Conservation (phyloP, 2,329 filamentous ascomycete species). For the Ophiostoma sp. region DNA sequence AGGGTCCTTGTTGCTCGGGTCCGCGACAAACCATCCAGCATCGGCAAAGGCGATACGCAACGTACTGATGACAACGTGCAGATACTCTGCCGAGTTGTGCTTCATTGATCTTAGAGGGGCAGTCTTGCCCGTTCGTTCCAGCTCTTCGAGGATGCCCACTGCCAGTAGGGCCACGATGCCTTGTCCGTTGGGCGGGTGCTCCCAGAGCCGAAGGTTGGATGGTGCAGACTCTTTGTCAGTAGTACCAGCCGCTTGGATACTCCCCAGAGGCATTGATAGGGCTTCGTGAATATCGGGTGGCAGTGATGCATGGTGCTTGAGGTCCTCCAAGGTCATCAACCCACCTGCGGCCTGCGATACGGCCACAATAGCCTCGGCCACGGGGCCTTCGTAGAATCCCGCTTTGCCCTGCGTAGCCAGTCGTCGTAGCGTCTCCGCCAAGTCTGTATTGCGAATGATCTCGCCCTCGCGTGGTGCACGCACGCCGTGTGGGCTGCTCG, state of each 20-base stretch:
- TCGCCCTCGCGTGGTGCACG: constrained; percentile 77
- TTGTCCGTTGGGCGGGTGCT: constrained; percentile 93
- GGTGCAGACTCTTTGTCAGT: constrained; percentile 65
- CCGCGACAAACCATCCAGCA: constrained; percentile 82
- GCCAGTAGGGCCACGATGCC: constrained; percentile 93
- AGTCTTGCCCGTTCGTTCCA: constrained; percentile 75
- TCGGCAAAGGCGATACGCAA: constrained; percentile 89
- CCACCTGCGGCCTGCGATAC: constrained; percentile 74
- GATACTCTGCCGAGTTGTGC: constrained; percentile 75
- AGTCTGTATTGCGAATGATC: constrained; percentile 76
- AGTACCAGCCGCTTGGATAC: constrained; percentile 73
- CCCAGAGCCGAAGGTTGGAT: constrained; percentile 77
- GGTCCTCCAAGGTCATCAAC: constrained; percentile 72
- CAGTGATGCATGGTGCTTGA: constrained; percentile 65
- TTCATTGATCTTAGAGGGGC: constrained; percentile 65
- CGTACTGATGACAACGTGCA: constrained; percentile 85
- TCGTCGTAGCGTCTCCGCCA: constrained; percentile 76
- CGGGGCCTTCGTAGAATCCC: constrained; percentile 82
- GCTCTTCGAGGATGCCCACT: constrained; percentile 80
- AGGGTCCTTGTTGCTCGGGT: constrained; percentile 56
- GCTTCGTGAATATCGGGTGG: constrained; percentile 45
- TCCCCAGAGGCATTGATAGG: constrained; percentile 73
- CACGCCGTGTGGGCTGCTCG: constrained; percentile 58
- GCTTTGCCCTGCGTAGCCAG: constrained; percentile 77
- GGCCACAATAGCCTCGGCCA: constrained; percentile 77